A percentile compares a stretch with the other conserved stretches of the same genome.
Evolutionary conservation across 441 rosid species (phyloP).

Genomic region (Erodium moschatum): DNA sequence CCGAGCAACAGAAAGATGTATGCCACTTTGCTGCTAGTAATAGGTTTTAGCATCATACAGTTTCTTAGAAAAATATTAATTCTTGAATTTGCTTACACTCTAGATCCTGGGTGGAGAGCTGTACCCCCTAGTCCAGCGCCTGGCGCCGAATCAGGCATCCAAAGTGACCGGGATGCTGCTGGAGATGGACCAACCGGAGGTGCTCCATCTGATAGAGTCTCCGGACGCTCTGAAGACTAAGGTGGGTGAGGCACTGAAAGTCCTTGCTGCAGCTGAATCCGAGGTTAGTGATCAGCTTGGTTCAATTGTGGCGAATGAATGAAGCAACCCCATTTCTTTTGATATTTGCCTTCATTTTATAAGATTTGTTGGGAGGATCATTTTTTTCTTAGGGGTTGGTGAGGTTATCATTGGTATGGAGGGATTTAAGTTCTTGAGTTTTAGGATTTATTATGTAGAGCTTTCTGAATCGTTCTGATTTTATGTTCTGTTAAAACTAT

Average conservation of each 20-base stretch:
- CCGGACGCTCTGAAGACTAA: conserved; percentile 64
- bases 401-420: neutral
- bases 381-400: neutral
- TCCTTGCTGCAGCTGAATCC: conserved; percentile 35
- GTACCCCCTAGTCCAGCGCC: conserved; percentile 49
- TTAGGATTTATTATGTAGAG: neutral
- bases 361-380: neutral
- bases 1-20: conserved; percentile 35
- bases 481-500: neutral
- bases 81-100: neutral
- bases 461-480: too few species aligned
- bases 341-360: neutral
- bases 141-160: conserved; percentile 40
- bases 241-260: conserved; percentile 65
- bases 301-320: conserved; percentile 20
- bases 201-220: conserved; percentile 58
- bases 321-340: conserved; percentile 17
- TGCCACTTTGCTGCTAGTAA: conserved; percentile 9
- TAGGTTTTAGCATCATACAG: neutral
- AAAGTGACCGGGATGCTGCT: conserved; percentile 80
- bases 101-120: conserved; percentile 66
- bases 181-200: conserved; percentile 82
- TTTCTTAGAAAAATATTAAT: neutral
- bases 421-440: neutral
- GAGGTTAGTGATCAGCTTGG: conserved; percentile 33